phyloP scores from a whole-genome alignment of 768 basidiomycete genomes.

The Exsudoporus frostii region DNA sequence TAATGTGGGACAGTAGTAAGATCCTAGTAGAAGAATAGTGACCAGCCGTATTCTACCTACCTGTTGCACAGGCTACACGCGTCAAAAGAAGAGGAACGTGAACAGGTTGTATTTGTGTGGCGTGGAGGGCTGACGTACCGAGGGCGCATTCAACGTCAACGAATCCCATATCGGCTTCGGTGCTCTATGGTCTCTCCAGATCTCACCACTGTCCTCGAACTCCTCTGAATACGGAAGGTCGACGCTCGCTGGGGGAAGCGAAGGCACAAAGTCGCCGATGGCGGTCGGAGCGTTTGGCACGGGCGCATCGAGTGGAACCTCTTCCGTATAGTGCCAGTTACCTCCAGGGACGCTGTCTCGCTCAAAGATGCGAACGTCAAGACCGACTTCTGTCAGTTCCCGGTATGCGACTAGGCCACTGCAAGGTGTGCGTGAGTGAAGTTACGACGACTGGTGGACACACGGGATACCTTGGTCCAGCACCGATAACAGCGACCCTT shows the following conservation, averaged over 20 bases:
- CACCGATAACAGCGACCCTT: conserved; percentile 12
- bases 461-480: conserved; percentile 11
- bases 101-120: background rate
- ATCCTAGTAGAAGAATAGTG: background rate
- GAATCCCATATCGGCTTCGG: conserved; percentile 19
- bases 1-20: background rate
- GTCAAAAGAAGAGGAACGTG: background rate
- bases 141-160: conserved; percentile 3
- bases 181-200: conserved; percentile 3
- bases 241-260: conserved; percentile 2
- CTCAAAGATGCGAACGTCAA: conserved; percentile 18
- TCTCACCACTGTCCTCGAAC: conserved; percentile 5
- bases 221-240: conserved; percentile 11
- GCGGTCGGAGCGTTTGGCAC: conserved; percentile 5
- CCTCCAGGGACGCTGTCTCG: conserved; percentile 11
- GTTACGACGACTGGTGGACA: background rate
- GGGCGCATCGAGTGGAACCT: conserved; percentile 8
- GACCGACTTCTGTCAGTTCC: conserved; percentile 13
- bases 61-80: background rate
- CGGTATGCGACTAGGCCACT: conserved; percentile 14
- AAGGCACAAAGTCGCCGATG: conserved; percentile 11
- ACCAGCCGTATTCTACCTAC: background rate
- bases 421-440: background rate
- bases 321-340: conserved; percentile 19
- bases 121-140: conserved; percentile 3